Evolutionary conservation across 1,284 basidiomycete genomes (phyloP), one percentile per base, ranked within the genome.

Genomic region (Agroathelia rolfsii): DNA sequence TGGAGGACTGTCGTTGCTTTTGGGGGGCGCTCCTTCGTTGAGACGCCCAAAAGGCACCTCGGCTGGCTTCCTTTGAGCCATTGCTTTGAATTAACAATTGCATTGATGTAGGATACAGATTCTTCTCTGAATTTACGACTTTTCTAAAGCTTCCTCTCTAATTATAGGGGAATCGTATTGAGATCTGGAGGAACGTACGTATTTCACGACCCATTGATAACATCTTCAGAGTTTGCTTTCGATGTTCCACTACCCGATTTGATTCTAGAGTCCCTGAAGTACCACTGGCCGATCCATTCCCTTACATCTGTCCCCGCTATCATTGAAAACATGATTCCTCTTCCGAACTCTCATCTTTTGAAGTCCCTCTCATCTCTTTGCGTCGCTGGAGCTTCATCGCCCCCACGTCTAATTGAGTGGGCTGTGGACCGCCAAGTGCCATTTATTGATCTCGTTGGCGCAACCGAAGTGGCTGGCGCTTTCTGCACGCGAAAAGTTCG

Each of bases 61-160:
- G 43, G 43, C 11, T 45, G 43, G 43, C 28, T 45, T 16, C 41
- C 43, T 10, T 23, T 45, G n/a, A 31, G 35, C 20, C 43, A 45
- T 27, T 34, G 28, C 5, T 45, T 45, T 23, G 43, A 45, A 24
- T 33, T 43, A n/a, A 30, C 21, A 17, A 35, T 41, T 15, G 32
- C n/a, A n/a, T n/a, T n/a, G n/a, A n/a, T n/a, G n/a, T n/a, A n/a
- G n/a, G n/a, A n/a, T n/a, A n/a, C n/a, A n/a, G n/a, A n/a, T 32
- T 5, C 30, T 43, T 7, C 24, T 36, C 41, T 45, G 20, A 21
- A 41, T 40, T 12, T 9, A 13, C 9, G 17, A 19, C 17, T 6
- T 31, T 18, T 8, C 13, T 20, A 8, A 22, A 11, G 2, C 5
- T 11, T 22, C 10, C 36, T 8, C 26, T 28, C 3, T 14, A 6